These are phyloP conservation scores for Aspergillus vadensis DNA, from an alignment of 2,329 filamentous ascomycete species.

Conservation along the genomic window DNA sequence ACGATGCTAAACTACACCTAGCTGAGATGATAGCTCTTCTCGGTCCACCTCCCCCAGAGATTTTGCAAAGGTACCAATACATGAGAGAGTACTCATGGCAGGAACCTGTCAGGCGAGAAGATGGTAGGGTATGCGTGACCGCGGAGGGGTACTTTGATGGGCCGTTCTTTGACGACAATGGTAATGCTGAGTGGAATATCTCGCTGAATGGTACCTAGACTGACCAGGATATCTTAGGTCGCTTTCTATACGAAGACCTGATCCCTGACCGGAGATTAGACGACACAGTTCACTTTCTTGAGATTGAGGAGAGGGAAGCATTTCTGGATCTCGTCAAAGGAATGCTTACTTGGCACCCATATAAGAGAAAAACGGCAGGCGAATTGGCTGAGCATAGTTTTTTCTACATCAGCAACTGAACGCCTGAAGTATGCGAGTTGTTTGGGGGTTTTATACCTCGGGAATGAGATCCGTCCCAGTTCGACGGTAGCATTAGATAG, in stretches of 20 bases:
- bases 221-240: constrained; percentile 35
- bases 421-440: too few species aligned
- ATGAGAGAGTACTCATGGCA: constrained; percentile 36
- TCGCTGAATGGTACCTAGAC: too few species aligned
- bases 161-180: constrained; percentile 40
- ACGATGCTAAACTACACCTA: constrained; percentile 42
- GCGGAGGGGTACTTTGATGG: constrained; percentile 40
- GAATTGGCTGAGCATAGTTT: too few species aligned
- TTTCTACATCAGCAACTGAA: too few species aligned
- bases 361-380: constrained; percentile 32
- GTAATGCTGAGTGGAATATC: too few species aligned
- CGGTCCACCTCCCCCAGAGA: constrained; percentile 40
- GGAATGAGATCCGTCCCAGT: too few species aligned
- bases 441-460: too few species aligned
- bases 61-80: constrained; percentile 38
- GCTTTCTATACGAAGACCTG: constrained; percentile 36
- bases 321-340: constrained; percentile 34
- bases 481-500: too few species aligned
- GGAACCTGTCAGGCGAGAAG: constrained; percentile 31
- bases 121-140: constrained; percentile 33
- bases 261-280: constrained; percentile 36
- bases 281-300: constrained; percentile 31
- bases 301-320: constrained; percentile 33
- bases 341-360: constrained; percentile 37
- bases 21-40: constrained; percentile 49